Evolutionary conservation across 2,329 filamentous ascomycete species (phyloP), one percentile per base, ranked within the genome.

Genomic region (Cladophialophora psammophila): DNA sequence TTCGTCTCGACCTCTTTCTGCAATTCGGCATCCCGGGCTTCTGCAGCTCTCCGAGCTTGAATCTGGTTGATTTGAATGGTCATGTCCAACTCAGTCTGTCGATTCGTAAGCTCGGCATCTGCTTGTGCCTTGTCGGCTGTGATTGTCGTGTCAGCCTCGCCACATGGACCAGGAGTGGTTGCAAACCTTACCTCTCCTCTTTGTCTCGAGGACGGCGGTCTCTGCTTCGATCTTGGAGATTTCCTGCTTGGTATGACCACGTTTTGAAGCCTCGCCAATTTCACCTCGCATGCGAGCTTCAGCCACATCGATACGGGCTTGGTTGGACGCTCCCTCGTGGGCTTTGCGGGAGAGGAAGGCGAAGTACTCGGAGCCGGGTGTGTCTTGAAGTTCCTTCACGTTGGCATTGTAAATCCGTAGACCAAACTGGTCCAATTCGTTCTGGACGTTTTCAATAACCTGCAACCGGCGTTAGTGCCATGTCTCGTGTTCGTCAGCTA

Each of bases 171-270:
- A 10, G 10, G 15, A 18, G 32, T 5, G 4, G 18, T 12, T 26
- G 9, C 10, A 26, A 26, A 26, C 26, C 40, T 60, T n/a, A 36
- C 57, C 57, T 52, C 94, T 93, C 58, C 92, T 89, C 76, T 94
- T 89, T 0, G 92, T 95, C 81, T 94, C 93, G 68, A 92, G 86
- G 1, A 95, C 91, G 1, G 92, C 91, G 0, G 92, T 96, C 73
- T 92, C 89, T 71, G 92, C 92, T 77, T 94, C 88, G 80, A 96
- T 96, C 82, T 93, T 94, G 73, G 92, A 91, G 50, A 96, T 91
- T 75, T 94, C 90, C 63, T 93, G 91, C 76, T 95, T 93, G 69
- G 93, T 91, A 74, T 91, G 86, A 70, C 92, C 92, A 74, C 89
- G 87, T 74, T 91, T 90, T 76, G 93, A 85, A 31, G 92, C 89